These are phyloP conservation scores for Oidiodendron maius DNA, from an alignment of 495 filamentous ascomycete species.

Conservation along the genomic window DNA sequence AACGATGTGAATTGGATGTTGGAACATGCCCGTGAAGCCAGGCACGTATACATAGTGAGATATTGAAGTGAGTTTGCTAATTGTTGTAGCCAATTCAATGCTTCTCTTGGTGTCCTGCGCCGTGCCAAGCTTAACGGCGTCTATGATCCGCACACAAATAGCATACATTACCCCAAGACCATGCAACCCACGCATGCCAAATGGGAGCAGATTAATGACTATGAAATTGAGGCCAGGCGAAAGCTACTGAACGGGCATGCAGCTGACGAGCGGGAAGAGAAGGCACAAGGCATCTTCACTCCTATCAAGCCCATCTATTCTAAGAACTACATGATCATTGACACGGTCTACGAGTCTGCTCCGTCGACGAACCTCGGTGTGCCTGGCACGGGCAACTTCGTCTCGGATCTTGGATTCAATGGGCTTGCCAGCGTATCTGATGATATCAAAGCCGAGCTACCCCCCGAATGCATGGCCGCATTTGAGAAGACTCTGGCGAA, in stretches of 20 bases:
- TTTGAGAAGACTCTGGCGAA: conserved; percentile 55
- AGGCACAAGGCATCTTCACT: conserved; percentile 45
- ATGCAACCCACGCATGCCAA: conserved; percentile 87
- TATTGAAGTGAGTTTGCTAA: conserved; percentile 1
- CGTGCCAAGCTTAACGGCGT: conserved; percentile 64
- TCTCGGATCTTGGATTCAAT: conserved; percentile 54
- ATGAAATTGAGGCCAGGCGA: conserved; percentile 9
- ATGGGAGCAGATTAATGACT: conserved; percentile 58
- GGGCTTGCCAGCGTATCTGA: conserved; percentile 59
- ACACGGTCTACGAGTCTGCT: conserved; percentile 53
- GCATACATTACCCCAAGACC: conserved; percentile 75
- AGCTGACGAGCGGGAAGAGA: conserved; percentile 21
- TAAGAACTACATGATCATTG: conserved; percentile 70
- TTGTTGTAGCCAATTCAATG: conserved; percentile 69
- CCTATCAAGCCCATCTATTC: conserved; percentile 57
- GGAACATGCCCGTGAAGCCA: conserved; percentile 86
- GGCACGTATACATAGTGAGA: conserved; percentile 43
- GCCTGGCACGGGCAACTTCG: conserved; percentile 59
- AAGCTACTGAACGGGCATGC: conserved; percentile 9
- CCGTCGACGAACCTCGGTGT: conserved; percentile 45
- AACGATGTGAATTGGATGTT: conserved; percentile 97
- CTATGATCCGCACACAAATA: conserved; percentile 92
- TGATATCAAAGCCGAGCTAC: conserved; percentile 65
- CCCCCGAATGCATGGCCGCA: conserved; percentile 61
- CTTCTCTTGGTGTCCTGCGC: conserved; percentile 55